Conservation (phyloP, 2,329 filamentous ascomycete genomes). For the Diaporthe helianthi region DNA sequence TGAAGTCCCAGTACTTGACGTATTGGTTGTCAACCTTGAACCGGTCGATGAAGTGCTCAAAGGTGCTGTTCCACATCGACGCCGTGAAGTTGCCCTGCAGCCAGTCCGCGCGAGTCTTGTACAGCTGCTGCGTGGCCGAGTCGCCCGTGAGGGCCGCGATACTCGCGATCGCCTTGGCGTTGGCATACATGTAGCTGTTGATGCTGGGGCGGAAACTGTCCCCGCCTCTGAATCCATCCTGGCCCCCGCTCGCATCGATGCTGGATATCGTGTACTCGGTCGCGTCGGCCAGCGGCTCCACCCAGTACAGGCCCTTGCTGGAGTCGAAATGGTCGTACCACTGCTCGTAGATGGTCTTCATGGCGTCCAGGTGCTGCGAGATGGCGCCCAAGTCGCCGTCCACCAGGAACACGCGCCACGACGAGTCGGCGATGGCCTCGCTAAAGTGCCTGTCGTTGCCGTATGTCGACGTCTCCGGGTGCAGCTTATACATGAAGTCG, state of each 20-base stretch:
- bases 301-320: conserved; percentile 50
- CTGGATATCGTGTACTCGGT: conserved; percentile 54
- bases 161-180: conserved; percentile 49
- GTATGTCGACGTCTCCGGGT: conserved; percentile 37
- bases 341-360: conserved; percentile 47
- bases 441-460: conserved; percentile 51
- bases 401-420: conserved; percentile 50
- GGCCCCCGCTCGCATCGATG: conserved; percentile 49
- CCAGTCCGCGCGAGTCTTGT: conserved; percentile 42
- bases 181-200: conserved; percentile 53
- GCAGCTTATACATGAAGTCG: conserved; percentile 47
- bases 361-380: conserved; percentile 43
- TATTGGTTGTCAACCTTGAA: conserved; percentile 47
- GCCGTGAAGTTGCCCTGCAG: conserved; percentile 48
- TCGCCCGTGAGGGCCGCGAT: conserved; percentile 45
- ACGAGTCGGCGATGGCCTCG: conserved; percentile 50
- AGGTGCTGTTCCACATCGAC: conserved; percentile 51
- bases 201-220: conserved; percentile 51
- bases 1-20: conserved; percentile 49
- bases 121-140: conserved; percentile 35
- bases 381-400: conserved; percentile 47
- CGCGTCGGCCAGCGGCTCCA: conserved; percentile 51
- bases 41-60: conserved; percentile 53
- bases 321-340: conserved; percentile 48
- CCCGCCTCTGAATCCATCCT: conserved; percentile 50